Percentiles rank a stretch among this genome's conserved stretches.
Conservation (phyloP, 2,329 filamentous ascomycete species). For the Fusarium sp. region DNA sequence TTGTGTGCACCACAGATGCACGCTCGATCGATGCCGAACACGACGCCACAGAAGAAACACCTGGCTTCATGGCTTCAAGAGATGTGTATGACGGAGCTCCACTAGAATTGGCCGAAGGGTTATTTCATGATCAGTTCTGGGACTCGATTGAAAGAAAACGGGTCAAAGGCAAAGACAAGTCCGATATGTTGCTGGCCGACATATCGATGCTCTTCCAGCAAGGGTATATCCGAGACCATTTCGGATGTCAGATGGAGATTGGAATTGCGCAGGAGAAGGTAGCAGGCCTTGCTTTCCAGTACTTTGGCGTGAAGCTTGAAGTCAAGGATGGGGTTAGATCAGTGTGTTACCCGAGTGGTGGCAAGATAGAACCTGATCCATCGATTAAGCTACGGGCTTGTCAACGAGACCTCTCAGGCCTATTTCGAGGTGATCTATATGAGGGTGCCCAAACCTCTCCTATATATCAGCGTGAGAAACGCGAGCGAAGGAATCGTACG, state of each 20-base stretch:
- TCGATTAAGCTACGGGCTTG: background rate
- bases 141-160: conserved; percentile 1
- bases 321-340: background rate
- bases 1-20: background rate
- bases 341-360: background rate
- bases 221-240: conserved; percentile 3
- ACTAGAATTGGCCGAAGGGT: background rate
- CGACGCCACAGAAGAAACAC: background rate
- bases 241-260: conserved; percentile 4
- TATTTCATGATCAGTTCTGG: conserved; percentile 6
- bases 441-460: background rate
- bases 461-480: background rate
- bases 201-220: conserved; percentile 4
- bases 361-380: conserved; percentile 2
- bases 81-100: conserved; percentile 2
- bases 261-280: conserved; percentile 1
- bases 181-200: background rate
- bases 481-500: background rate
- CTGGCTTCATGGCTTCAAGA: background rate
- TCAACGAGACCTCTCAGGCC: background rate
- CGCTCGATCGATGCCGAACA: background rate
- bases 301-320: conserved; percentile 2
- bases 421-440: conserved; percentile 1
- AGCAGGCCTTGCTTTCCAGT: background rate
- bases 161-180: background rate